Conservation (phyloP, 495 filamentous ascomycete genomes). For the Talaromyces proteolyticus region DNA sequence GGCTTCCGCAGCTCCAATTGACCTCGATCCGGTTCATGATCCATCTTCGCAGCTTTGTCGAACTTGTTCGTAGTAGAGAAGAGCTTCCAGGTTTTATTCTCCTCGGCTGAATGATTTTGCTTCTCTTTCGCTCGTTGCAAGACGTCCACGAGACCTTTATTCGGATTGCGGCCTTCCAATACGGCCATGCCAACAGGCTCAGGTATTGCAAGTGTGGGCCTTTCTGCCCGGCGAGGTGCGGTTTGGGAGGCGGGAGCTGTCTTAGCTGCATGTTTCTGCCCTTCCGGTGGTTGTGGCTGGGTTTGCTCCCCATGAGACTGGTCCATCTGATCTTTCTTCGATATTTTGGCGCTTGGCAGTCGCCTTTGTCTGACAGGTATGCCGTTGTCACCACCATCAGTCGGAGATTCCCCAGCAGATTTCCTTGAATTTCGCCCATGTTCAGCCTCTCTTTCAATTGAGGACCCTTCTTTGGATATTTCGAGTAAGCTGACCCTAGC, state of each 20-base stretch:
- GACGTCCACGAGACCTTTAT: not conserved
- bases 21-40: conserved; percentile 2
- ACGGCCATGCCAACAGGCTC: conserved; percentile 3
- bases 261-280: not conserved
- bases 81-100: conserved; percentile 5
- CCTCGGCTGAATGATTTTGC: not conserved
- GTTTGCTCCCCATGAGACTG: too few relatives aligned
- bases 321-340: too few relatives aligned
- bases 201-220: not conserved
- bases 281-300: not conserved
- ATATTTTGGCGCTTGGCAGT: too few relatives aligned
- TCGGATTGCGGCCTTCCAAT: not conserved
- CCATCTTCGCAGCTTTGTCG: not conserved
- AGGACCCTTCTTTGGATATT: too few relatives aligned
- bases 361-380: too few relatives aligned
- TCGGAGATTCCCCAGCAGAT: too few relatives aligned
- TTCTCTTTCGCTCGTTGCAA: conserved; percentile 2
- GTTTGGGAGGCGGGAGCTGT: not conserved
- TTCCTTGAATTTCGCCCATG: not conserved
- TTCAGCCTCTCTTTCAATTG: conserved; percentile 1
- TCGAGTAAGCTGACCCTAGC: conserved; percentile 23
- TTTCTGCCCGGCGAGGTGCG: conserved; percentile 1
- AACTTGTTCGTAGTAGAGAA: conserved; percentile 2
- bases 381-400: too few relatives aligned
- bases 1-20: conserved; percentile 1